A percentile compares a stretch with the other conserved stretches of the same genome.
phyloP scores from a whole-genome alignment of 2,329 filamentous ascomycete species.

The Keithomyces neogunnii region DNA sequence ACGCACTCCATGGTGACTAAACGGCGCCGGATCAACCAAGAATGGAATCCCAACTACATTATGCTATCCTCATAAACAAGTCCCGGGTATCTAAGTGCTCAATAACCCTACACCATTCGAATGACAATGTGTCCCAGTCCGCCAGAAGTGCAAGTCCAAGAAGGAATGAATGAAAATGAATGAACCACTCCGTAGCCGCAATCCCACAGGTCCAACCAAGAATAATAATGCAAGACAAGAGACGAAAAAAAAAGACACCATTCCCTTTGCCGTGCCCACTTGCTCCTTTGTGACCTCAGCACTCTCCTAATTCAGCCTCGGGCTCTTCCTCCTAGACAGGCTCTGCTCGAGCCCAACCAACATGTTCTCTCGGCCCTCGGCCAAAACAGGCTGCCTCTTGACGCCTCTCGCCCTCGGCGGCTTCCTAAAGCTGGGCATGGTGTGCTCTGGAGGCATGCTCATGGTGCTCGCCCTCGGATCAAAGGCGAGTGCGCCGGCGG shows the following conservation, averaged over 20 bases:
- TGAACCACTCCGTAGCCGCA: background rate
- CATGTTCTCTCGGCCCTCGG: conserved; percentile 44
- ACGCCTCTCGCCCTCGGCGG: conserved; percentile 25
- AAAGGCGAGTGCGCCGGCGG: conserved; percentile 28
- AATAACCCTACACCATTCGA: conserved; percentile 14
- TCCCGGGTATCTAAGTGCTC: conserved; percentile 25
- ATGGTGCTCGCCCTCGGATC: conserved; percentile 34
- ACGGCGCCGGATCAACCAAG: background rate
- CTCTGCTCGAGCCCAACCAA: conserved; percentile 38
- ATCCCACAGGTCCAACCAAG: background rate
- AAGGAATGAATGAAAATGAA: background rate
- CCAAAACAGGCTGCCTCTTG: conserved; percentile 20
- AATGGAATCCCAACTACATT: background rate
- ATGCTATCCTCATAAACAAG: conserved; percentile 10
- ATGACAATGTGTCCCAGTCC: conserved; percentile 8
- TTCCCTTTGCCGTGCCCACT: background rate
- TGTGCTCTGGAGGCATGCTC: conserved; percentile 32
- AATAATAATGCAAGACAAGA: background rate
- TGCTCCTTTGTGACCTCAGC: no score
- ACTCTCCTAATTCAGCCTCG: conserved; percentile 31
- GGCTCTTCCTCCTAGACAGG: conserved; percentile 44
- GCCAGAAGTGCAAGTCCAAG: background rate
- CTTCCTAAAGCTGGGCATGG: conserved; percentile 40
- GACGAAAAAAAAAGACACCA: background rate
- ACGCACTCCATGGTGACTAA: no score